These are phyloP conservation scores for Hevea brasiliensis DNA, from an alignment of 345 rosid genomes.

Conservation along the genomic window DNA sequence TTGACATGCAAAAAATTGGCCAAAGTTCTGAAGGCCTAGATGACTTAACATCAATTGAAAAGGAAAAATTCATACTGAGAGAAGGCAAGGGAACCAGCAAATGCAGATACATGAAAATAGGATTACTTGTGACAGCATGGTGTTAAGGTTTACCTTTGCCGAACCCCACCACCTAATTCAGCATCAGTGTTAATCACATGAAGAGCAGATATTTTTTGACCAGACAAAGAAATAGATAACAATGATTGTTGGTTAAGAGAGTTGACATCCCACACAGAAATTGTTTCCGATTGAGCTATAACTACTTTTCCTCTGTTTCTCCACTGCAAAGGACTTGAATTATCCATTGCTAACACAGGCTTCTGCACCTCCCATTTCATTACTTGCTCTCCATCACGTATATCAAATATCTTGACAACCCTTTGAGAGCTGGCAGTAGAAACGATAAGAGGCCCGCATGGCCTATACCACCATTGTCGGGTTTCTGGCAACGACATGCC, in stretches of 20 bases:
- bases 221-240: constrained; percentile 55
- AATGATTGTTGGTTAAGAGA: constrained; percentile 68
- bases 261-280: constrained; percentile 96
- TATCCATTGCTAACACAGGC: constrained; percentile 68
- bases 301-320: constrained; percentile 87
- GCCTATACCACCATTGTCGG: constrained; percentile 90
- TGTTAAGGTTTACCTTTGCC: constrained; percentile 68
- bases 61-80: background rate
- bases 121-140: constrained; percentile 9
- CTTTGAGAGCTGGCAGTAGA: constrained; percentile 72
- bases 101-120: constrained; percentile 16
- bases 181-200: constrained; percentile 91
- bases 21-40: background rate
- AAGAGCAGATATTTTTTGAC: constrained; percentile 72
- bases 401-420: constrained; percentile 67
- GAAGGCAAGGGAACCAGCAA: constrained; percentile 2
- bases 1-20: background rate
- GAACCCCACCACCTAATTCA: constrained; percentile 91
- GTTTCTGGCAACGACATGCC: constrained; percentile 52
- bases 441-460: constrained; percentile 82
- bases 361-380: constrained; percentile 92
- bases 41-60: background rate
- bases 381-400: constrained; percentile 90
- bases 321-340: constrained; percentile 98
- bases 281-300: constrained; percentile 72